Evolutionary conservation across 441 rosid genomes (phyloP).

Genomic region (Eutrema salsugineum): DNA sequence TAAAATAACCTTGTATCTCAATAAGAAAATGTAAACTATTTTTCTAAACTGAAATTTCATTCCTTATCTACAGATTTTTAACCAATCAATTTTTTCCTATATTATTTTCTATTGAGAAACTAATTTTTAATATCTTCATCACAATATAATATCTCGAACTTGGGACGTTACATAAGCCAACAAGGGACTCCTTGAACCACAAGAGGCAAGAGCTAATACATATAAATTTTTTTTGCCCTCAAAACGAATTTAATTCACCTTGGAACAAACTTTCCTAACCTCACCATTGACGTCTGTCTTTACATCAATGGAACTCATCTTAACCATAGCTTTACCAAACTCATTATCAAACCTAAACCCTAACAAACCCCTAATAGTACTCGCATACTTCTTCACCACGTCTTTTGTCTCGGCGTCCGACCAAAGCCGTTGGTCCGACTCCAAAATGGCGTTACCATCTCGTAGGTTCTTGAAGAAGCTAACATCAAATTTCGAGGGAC

Average conservation of each 20-base stretch:
- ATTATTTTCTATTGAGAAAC: not conserved
- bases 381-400: slow-evolving; percentile 50
- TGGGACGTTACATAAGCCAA: too few species aligned
- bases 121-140: not conserved
- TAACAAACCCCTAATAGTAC: slow-evolving; percentile 48
- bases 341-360: slow-evolving; percentile 58
- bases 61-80: not conserved
- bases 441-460: slow-evolving; percentile 60
- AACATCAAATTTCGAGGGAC: slow-evolving; percentile 50
- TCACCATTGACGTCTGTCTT: slow-evolving; percentile 61
- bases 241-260: slow-evolving; percentile 48
- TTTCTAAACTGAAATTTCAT: not conserved
- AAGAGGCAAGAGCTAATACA: not conserved
- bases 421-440: slow-evolving; percentile 71
- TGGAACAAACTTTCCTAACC: slow-evolving; percentile 60
- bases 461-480: slow-evolving; percentile 57
- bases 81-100: not conserved
- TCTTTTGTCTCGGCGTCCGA: slow-evolving; percentile 44
- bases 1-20: not conserved
- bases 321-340: slow-evolving; percentile 63
- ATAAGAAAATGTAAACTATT: not conserved
- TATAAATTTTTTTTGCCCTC: not conserved
- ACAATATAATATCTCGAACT: not conserved
- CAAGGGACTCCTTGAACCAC: not conserved
- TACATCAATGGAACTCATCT: slow-evolving; percentile 67